A percentile compares a stretch with the other conserved stretches of the same genome.
These are phyloP conservation scores for Penicillium verhagenii DNA, from an alignment of 495 filamentous ascomycete species.

Conservation along the genomic window DNA sequence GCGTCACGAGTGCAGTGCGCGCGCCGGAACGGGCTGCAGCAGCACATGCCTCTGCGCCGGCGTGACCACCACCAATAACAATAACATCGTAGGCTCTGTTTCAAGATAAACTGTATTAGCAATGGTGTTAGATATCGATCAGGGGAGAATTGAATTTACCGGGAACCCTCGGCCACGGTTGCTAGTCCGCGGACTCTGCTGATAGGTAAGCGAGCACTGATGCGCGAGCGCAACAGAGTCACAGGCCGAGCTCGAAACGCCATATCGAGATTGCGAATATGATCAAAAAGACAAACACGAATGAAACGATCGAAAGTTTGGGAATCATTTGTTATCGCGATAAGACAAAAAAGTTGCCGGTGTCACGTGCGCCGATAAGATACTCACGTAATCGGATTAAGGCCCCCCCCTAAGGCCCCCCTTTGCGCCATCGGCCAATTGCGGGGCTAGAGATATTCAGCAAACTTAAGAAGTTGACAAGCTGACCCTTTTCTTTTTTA, in stretches of 20 bases:
- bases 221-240: slow-evolving; percentile 32
- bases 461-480: too few species aligned
- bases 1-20: slow-evolving; percentile 85
- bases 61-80: slow-evolving; percentile 94
- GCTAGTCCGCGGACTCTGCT: slow-evolving; percentile 38
- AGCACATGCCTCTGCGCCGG: slow-evolving; percentile 91
- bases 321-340: slow-evolving; percentile 7
- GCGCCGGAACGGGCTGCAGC: slow-evolving; percentile 89
- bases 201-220: slow-evolving; percentile 23
- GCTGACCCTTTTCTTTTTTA: slow-evolving; percentile 5
- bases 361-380: slow-evolving; percentile 21
- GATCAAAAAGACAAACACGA: slow-evolving; percentile 4
- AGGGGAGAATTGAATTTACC: slow-evolving; percentile 31
- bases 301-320: background rate
- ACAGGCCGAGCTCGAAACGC: slow-evolving; percentile 34
- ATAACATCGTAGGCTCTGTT: slow-evolving; percentile 83
- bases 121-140: background rate
- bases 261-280: slow-evolving; percentile 28
- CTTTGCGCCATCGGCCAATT: slow-evolving; percentile 39
- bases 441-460: slow-evolving; percentile 48
- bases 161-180: slow-evolving; percentile 45
- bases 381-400: slow-evolving; percentile 25
- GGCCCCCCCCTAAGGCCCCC: slow-evolving; percentile 4
- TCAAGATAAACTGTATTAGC: slow-evolving; percentile 1
- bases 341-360: slow-evolving; percentile 20